Percentiles rank a stretch among this genome's conserved stretches.
These are phyloP conservation scores for Lactarius indigo DNA, from an alignment of 768 basidiomycete genomes.

Conservation along the genomic window DNA sequence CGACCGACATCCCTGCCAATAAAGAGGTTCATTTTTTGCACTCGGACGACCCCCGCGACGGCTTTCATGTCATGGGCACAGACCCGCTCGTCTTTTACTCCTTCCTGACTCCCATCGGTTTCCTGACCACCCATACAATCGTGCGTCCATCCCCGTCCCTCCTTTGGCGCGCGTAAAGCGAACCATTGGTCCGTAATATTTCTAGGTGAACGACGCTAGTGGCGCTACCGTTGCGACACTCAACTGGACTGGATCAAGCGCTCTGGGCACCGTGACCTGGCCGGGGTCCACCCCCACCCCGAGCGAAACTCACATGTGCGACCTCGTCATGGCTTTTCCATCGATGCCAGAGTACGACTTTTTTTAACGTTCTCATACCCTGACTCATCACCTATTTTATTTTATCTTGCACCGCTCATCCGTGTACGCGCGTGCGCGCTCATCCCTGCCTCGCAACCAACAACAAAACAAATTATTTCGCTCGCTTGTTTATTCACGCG, in stretches of 20 bases:
- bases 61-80: conserved; percentile 65
- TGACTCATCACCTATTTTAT: background rate
- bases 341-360: conserved; percentile 1
- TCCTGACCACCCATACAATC: conserved; percentile 42
- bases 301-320: conserved; percentile 6
- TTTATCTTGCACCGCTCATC: background rate
- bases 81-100: conserved; percentile 56
- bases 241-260: conserved; percentile 14
- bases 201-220: background rate
- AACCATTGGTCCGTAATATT: background rate
- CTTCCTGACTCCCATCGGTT: conserved; percentile 56
- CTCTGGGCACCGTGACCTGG: conserved; percentile 15
- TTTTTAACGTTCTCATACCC: background rate
- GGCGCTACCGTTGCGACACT: conserved; percentile 8
- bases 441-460: background rate
- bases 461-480: too few relatives aligned
- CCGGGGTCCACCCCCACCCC: background rate
- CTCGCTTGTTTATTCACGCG: background rate
- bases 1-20: background rate
- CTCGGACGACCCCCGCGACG: conserved; percentile 60
- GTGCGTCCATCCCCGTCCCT: conserved; percentile 36
- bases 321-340: conserved; percentile 4
- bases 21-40: conserved; percentile 61
- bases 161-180: background rate
- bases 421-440: background rate